Conservation (phyloP, 768 basidiomycete species). For the Candolleomyces eurysporus region DNA sequence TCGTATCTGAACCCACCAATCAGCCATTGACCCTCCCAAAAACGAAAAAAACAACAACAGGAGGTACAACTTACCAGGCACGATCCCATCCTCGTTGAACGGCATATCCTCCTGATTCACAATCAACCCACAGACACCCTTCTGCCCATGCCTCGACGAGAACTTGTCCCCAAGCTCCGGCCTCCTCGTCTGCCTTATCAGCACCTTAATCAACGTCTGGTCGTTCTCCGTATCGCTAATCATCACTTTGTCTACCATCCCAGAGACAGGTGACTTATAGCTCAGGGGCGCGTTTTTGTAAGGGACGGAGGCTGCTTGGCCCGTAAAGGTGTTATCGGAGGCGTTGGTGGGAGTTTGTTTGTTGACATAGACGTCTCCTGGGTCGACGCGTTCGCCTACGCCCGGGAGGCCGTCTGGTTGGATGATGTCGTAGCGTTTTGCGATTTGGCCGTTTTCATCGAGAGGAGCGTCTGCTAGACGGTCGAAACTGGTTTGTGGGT, state of each 20-base stretch:
- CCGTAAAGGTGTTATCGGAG: constrained; percentile 86
- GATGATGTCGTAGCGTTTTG: constrained; percentile 88
- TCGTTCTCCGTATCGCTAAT: constrained; percentile 96
- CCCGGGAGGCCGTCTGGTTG: constrained; percentile 92
- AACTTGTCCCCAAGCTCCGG: constrained; percentile 99
- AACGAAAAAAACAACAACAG: constrained; percentile 1
- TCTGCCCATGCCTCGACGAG: constrained; percentile 96
- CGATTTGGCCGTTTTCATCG: constrained; percentile 75
- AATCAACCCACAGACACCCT: constrained; percentile 97
- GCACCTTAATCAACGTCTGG: constrained; percentile 93
- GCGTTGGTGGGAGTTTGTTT: constrained; percentile 95
- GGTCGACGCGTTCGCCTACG: constrained; percentile 91
- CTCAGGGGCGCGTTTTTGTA: constrained; percentile 92
- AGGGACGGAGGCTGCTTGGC: constrained; percentile 76
- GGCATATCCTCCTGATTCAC: constrained; percentile 99
- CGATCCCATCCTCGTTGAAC: constrained; percentile 97
- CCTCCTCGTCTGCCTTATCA: constrained; percentile 93
- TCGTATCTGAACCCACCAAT: constrained; percentile 62
- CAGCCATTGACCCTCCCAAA: constrained; percentile 7
- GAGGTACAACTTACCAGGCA: constrained; percentile 58
- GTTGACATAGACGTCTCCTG: constrained; percentile 93
- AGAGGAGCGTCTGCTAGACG: constrained; percentile 90
- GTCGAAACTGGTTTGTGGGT: constrained; percentile 62
- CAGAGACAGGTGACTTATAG: constrained; percentile 92
- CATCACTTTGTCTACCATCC: constrained; percentile 97